Percentiles rank a stretch among this genome's conserved stretches.
These are phyloP conservation scores for Fusarium sp. DNA, from an alignment of 2,329 filamentous ascomycete species.

Conservation along the genomic window DNA sequence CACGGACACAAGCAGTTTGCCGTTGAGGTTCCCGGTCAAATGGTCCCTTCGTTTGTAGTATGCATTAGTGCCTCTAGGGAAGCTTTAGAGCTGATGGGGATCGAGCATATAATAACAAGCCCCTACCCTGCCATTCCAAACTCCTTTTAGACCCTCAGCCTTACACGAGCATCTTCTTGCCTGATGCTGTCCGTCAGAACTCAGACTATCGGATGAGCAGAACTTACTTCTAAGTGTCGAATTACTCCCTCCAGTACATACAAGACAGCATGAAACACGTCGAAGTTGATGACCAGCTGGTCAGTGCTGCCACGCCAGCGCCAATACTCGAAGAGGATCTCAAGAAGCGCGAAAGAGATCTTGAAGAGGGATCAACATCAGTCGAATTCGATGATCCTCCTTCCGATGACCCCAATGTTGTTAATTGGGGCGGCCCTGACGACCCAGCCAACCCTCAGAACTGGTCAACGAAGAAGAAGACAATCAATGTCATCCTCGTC, in stretches of 20 bases:
- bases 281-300: slow-evolving; percentile 17
- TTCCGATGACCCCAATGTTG: slow-evolving; percentile 45
- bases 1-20: slow-evolving; percentile 24
- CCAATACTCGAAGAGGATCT: neutral
- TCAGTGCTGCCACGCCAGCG: neutral
- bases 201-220: neutral
- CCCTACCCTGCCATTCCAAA: neutral
- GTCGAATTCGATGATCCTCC: slow-evolving; percentile 28
- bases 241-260: neutral
- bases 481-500: slow-evolving; percentile 47
- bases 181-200: neutral
- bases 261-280: slow-evolving; percentile 17
- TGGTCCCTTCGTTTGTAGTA: neutral
- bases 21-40: neutral
- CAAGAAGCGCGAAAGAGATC: slow-evolving; percentile 24
- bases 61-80: slow-evolving; percentile 5
- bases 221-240: neutral
- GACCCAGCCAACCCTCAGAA: slow-evolving; percentile 68
- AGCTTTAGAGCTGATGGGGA: neutral
- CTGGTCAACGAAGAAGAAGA: slow-evolving; percentile 56
- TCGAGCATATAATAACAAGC: slow-evolving; percentile 12
- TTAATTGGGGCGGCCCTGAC: slow-evolving; percentile 66
- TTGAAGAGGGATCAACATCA: slow-evolving; percentile 34
- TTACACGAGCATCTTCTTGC: neutral
- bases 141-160: neutral